Evolutionary conservation across 345 rosid genomes (phyloP), one percentile per base, ranked within the genome.

Genomic region (Eucalyptus polyanthemos): DNA sequence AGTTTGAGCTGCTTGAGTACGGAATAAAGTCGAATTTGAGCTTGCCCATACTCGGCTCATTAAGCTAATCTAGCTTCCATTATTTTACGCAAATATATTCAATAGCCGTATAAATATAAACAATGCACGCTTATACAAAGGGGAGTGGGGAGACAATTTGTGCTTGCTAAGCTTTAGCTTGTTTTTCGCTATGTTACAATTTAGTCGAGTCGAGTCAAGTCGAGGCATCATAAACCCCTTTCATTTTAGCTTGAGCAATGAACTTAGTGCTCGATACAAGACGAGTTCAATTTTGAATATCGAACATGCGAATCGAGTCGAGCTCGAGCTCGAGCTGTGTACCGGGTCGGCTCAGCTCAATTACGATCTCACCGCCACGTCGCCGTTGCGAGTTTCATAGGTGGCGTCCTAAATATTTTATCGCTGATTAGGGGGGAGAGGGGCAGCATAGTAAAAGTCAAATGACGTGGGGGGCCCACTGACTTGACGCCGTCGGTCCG

Each of bases 111-210:
- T 4, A 62, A 62, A 62, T 0, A 29, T 62, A 6, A 29, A 53
- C 25, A 53, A 53, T 53, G 37, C 37, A 6, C 6, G 1, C 10
- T 2, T 65, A 8, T 14, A 15, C 2, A 2, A n/a, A 60, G 16
- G 31, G 11, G 65, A 62, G 34, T 4, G 9, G 40, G 3, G 10
- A 19, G 44, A 19, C 3, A 6, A 3, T 10, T 19, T 40, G 7
- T 19, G 14, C 27, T 19, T 19, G 8, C 8, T 10, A 5, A 72
- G 81, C 5, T 72, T 0, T 6, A 19, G 25, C 14, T 17, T 1
- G 0, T 34, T 9, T 5, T 3, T 2, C 9, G 2, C 2, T 0
- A 34, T 16, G 1, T 0, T 4, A 0, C 0, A 3, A 2, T 34
- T 2, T 0, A n/a, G 21, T 14, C 0, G 3, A 65, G 6, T 9